Evolutionary conservation across 2,329 filamentous ascomycete species (phyloP).

Genomic region (Fusarium anguioides): DNA sequence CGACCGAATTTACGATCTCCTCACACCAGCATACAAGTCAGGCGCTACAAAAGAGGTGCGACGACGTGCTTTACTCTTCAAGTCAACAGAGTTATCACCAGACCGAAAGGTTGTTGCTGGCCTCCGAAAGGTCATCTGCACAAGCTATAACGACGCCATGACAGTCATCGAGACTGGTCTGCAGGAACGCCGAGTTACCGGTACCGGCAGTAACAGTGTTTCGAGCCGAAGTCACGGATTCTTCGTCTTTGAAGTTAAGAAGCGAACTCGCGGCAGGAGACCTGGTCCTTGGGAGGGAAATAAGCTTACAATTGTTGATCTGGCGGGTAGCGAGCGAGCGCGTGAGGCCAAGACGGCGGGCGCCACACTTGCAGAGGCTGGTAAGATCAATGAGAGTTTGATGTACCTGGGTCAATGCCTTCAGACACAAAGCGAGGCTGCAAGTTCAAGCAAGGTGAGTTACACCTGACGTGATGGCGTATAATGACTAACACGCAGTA

Average conservation of each 20-base stretch:
- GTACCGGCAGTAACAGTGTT: slow-evolving; percentile 92
- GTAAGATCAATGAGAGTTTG: slow-evolving; percentile 97
- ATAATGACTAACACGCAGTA: slow-evolving; percentile 50
- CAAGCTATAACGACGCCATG: slow-evolving; percentile 82
- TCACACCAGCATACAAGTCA: slow-evolving; percentile 72
- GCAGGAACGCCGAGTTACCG: slow-evolving; percentile 86
- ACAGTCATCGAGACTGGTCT: slow-evolving; percentile 91
- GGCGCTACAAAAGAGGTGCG: slow-evolving; percentile 75
- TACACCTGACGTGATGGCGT: neutral
- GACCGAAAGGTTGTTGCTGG: slow-evolving; percentile 97
- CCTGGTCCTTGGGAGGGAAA: slow-evolving; percentile 77
- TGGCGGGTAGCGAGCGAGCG: slow-evolving; percentile 93
- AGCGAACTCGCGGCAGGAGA: slow-evolving; percentile 64
- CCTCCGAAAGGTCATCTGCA: slow-evolving; percentile 88
- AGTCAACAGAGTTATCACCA: slow-evolving; percentile 85
- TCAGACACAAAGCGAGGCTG: slow-evolving; percentile 89
- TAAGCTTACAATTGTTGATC: slow-evolving; percentile 87
- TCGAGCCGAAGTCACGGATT: slow-evolving; percentile 95
- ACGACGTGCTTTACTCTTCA: slow-evolving; percentile 89
- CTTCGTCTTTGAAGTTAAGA: slow-evolving; percentile 95
- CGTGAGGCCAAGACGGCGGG: slow-evolving; percentile 94
- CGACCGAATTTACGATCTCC: slow-evolving; percentile 93
- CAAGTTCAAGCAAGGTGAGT: slow-evolving; percentile 76
- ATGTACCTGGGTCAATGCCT: slow-evolving; percentile 99
- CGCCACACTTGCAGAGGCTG: slow-evolving; percentile 90